Evolutionary conservation across 805 yeast genomes (phyloP).

Genomic region (Wickerhamomyces xylosicus): DNA sequence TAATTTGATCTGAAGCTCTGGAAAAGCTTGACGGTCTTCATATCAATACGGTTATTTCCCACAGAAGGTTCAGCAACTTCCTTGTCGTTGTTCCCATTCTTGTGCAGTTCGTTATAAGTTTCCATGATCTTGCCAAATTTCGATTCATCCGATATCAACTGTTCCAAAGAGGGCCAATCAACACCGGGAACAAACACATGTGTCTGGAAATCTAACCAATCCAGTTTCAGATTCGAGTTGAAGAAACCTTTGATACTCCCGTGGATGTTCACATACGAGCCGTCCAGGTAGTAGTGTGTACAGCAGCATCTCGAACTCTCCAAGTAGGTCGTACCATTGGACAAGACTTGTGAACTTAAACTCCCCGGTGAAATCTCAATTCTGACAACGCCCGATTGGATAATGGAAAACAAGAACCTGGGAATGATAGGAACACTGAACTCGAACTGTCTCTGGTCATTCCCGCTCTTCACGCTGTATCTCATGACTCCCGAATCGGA

Average conservation of each 20-base stretch:
- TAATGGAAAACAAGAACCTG: constrained; percentile 41
- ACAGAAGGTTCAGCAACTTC: constrained; percentile 1
- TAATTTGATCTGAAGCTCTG: constrained; percentile 27
- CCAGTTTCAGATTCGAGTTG: constrained; percentile 53
- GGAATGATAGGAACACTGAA: constrained; percentile 59
- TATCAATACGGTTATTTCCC: neutral
- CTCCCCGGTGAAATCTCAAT: constrained; percentile 41
- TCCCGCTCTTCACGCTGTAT: constrained; percentile 33
- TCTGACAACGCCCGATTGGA: constrained; percentile 39
- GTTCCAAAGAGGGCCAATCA: constrained; percentile 36
- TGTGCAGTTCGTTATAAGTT: constrained; percentile 1
- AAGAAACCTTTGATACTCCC: constrained; percentile 56
- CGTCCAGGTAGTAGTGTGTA: constrained; percentile 52
- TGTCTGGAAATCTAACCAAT: constrained; percentile 57
- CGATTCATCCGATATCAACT: constrained; percentile 22
- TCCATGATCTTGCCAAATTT: constrained; percentile 2
- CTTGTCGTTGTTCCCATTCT: constrained; percentile 4
- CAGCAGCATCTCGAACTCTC: constrained; percentile 41
- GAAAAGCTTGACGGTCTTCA: constrained; percentile 12
- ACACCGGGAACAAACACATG: constrained; percentile 36
- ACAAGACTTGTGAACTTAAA: constrained; percentile 39
- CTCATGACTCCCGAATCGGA: constrained; percentile 39
- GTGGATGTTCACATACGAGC: constrained; percentile 51
- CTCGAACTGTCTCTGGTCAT: constrained; percentile 48
- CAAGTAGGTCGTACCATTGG: constrained; percentile 41